Evolutionary conservation across 192 early-diverging fungal species (phyloP).

Genomic region (Rhizophlyctis rosea): DNA sequence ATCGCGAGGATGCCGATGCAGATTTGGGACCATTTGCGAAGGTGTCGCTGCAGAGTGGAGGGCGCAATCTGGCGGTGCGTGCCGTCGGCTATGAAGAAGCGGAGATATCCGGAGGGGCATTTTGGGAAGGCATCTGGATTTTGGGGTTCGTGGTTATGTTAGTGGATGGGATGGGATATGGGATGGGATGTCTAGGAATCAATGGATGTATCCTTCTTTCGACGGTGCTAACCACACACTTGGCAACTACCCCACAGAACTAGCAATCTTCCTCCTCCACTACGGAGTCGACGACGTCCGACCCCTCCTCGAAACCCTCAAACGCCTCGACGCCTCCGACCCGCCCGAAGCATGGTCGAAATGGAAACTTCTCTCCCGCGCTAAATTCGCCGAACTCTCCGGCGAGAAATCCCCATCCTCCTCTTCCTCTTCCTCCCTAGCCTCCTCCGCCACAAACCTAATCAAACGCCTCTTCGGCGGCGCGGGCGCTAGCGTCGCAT

Average conservation of each 20-base stretch:
- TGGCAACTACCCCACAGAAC: conserved; percentile 36
- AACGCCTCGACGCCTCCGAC: conserved; percentile 29
- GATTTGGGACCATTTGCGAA: no score
- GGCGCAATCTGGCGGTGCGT: no score
- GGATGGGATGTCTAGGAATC: neutral
- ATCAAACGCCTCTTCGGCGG: conserved; percentile 27
- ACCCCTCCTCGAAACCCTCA: conserved; percentile 38
- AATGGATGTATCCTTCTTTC: conserved; percentile 19
- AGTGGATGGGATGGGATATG: no score
- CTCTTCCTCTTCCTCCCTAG: neutral
- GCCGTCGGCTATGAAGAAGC: no score
- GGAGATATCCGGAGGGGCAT: no score
- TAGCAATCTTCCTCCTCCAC: conserved; percentile 33
- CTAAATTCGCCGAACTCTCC: conserved; percentile 24
- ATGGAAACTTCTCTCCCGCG: conserved; percentile 39
- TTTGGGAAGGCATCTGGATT: no score
- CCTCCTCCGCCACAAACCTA: neutral
- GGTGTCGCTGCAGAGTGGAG: no score
- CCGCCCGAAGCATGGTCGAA: conserved; percentile 38
- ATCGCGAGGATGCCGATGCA: no score
- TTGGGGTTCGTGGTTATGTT: no score
- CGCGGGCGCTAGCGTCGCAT: conserved; percentile 34
- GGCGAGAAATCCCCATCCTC: neutral
- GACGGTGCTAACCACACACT: no score
- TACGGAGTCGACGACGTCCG: conserved; percentile 46